A percentile compares a stretch with the other conserved stretches of the same genome.
phyloP scores from a whole-genome alignment of 108 stramenopile genomes.

The Craspedostauros australis region DNA sequence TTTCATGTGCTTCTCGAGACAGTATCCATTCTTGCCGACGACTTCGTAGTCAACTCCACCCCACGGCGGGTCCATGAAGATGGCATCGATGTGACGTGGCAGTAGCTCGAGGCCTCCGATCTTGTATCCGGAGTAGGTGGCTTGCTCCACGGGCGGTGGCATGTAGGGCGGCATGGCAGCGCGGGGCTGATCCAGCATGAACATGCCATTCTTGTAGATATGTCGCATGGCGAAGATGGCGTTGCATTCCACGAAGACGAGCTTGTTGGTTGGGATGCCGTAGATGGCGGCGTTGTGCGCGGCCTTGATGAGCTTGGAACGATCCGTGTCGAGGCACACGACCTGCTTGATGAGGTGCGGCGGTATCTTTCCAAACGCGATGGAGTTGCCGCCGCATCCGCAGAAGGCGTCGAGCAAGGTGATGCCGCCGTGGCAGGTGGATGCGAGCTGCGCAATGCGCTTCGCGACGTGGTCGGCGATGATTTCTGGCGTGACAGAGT shows the following conservation, averaged over 20 bases:
- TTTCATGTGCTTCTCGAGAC: conserved; percentile 78
- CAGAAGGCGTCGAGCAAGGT: conserved; percentile 91
- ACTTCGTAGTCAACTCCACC: conserved; percentile 75
- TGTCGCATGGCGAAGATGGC: conserved; percentile 63
- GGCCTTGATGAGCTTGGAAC: conserved; percentile 78
- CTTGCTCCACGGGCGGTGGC: conserved; percentile 38
- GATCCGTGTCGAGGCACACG: conserved; percentile 86
- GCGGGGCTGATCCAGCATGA: conserved; percentile 51
- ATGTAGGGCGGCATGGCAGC: conserved; percentile 31
- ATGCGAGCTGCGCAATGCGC: conserved; percentile 44
- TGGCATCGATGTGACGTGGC: conserved; percentile 55
- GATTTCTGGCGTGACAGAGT: conserved; percentile 92
- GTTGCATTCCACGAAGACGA: conserved; percentile 80
- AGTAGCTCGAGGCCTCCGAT: conserved; percentile 74
- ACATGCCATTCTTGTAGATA: conserved; percentile 63
- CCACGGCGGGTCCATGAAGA: conserved; percentile 89
- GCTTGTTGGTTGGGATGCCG: conserved; percentile 63
- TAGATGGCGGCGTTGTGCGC: conserved; percentile 93
- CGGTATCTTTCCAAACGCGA: conserved; percentile 71
- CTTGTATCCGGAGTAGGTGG: conserved; percentile 51
- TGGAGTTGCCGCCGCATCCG: conserved; percentile 91
- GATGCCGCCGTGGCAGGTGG: conserved; percentile 28
- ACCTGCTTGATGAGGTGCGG: conserved; percentile 59
- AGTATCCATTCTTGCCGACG: conserved; percentile 79
- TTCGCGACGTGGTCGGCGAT: conserved; percentile 87